Conservation (phyloP, 75 land plant species). For the Larix kaempferi region DNA sequence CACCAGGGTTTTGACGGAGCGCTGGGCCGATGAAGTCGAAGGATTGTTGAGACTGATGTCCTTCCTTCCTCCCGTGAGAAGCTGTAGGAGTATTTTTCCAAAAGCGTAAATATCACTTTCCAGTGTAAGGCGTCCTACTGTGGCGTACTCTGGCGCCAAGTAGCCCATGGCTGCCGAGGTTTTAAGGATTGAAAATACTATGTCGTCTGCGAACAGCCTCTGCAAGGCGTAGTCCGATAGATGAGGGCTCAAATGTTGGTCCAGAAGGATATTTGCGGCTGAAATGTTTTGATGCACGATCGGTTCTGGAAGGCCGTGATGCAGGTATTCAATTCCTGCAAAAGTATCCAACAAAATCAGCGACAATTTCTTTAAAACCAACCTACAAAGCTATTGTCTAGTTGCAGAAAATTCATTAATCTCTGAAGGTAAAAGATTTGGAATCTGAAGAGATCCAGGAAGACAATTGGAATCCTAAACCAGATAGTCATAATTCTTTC, state of each 20-base stretch:
- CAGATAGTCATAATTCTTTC: background rate
- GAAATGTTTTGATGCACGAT: slow-evolving; percentile 35
- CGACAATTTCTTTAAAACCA: background rate
- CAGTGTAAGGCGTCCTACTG: slow-evolving; percentile 18
- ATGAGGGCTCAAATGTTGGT: slow-evolving; percentile 15
- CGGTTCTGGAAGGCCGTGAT: slow-evolving; percentile 18
- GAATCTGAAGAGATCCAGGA: background rate
- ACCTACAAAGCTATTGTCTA: background rate
- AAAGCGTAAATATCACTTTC: slow-evolving; percentile 43
- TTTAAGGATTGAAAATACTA: slow-evolving; percentile 32
- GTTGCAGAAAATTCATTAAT: background rate
- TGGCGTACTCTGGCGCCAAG: slow-evolving; percentile 43
- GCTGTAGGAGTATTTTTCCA: slow-evolving; percentile 33
- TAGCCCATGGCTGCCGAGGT: slow-evolving; percentile 37
- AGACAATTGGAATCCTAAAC: background rate
- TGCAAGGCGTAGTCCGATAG: slow-evolving; percentile 30
- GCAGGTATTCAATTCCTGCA: slow-evolving; percentile 33
- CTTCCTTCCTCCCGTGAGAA: slow-evolving; percentile 25
- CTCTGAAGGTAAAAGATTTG: background rate
- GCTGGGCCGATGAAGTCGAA: background rate
- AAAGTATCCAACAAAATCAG: background rate
- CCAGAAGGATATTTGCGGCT: slow-evolving; percentile 36
- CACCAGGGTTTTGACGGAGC: slow-evolving; percentile 22
- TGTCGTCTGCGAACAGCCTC: slow-evolving; percentile 39
- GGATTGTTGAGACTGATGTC: background rate